A percentile compares a stretch with the other conserved stretches of the same genome.
Conservation (phyloP, 495 filamentous ascomycete genomes). For the Chaetomium fimeti region DNA sequence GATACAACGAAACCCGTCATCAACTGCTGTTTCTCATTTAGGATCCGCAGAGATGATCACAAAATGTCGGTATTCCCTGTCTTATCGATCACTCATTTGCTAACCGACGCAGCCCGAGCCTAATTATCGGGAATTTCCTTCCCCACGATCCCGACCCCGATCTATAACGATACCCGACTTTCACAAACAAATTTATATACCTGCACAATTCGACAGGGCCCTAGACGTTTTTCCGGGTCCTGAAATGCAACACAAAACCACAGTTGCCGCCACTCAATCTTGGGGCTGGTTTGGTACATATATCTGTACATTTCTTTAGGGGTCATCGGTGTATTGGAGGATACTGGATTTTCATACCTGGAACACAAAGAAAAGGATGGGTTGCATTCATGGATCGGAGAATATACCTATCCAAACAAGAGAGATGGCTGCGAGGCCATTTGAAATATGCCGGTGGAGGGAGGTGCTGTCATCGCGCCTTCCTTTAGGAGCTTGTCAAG, state of each 20-base stretch:
- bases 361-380: constrained; percentile 11
- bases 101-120: constrained; percentile 63
- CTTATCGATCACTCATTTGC: background rate
- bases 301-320: background rate
- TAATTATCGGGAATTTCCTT: constrained; percentile 96
- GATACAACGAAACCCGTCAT: constrained; percentile 71
- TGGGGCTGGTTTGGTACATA: background rate
- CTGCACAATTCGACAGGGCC: background rate
- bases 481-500: background rate
- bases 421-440: constrained; percentile 6
- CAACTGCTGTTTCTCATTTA: constrained; percentile 96
- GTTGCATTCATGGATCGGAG: constrained; percentile 3
- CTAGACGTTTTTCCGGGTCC: background rate
- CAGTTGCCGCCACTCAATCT: background rate
- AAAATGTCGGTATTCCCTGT: constrained; percentile 70
- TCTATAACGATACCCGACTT: constrained; percentile 21
- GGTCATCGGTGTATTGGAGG: background rate
- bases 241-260: background rate
- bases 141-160: constrained; percentile 57
- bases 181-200: background rate
- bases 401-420: background rate
- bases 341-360: background rate
- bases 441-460: background rate
- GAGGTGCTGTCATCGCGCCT: constrained; percentile 5
- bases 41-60: constrained; percentile 88